Percentiles rank a stretch among this genome's conserved stretches.
These are phyloP conservation scores for Microbotryum saponariae DNA, from an alignment of 1,284 basidiomycete species.

Conservation along the genomic window DNA sequence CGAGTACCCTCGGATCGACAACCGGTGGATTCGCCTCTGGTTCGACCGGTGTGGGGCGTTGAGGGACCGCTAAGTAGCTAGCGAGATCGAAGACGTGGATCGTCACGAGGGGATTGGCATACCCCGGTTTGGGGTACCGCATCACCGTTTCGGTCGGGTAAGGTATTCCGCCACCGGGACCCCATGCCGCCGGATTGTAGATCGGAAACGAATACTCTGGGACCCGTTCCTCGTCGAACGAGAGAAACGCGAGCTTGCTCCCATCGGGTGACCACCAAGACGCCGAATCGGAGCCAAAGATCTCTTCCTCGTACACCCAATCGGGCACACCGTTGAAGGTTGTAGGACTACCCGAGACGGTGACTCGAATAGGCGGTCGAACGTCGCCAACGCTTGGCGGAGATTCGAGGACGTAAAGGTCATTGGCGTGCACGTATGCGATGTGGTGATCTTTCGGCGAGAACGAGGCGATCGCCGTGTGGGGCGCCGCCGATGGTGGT, in stretches of 20 bases:
- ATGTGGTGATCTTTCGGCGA: constrained; percentile 70
- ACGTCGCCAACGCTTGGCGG: constrained; percentile 42
- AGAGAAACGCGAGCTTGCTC: constrained; percentile 70
- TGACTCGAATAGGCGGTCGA: constrained; percentile 60
- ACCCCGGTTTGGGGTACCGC: constrained; percentile 89
- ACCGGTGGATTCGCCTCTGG: not conserved
- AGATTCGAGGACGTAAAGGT: constrained; percentile 67
- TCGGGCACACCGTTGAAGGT: constrained; percentile 91
- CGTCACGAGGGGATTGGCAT: constrained; percentile 74
- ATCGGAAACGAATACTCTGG: constrained; percentile 78
- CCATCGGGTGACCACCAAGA: constrained; percentile 89
- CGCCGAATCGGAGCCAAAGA: constrained; percentile 64
- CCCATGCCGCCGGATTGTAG: constrained; percentile 72
- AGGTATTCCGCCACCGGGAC: constrained; percentile 57
- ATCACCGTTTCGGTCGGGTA: constrained; percentile 71
- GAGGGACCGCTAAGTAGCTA: constrained; percentile 18
- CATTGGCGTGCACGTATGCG: constrained; percentile 72
- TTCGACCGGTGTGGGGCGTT: not conserved
- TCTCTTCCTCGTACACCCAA: constrained; percentile 94
- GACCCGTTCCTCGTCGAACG: constrained; percentile 80
- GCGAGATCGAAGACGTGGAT: constrained; percentile 72
- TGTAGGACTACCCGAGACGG: constrained; percentile 67
- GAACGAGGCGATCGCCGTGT: constrained; percentile 72
- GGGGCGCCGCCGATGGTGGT: constrained; percentile 56
- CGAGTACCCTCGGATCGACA: constrained; percentile 33